Conservation (phyloP, 176 grass and related monocot genomes). For the Tuctoria greenei region DNA sequence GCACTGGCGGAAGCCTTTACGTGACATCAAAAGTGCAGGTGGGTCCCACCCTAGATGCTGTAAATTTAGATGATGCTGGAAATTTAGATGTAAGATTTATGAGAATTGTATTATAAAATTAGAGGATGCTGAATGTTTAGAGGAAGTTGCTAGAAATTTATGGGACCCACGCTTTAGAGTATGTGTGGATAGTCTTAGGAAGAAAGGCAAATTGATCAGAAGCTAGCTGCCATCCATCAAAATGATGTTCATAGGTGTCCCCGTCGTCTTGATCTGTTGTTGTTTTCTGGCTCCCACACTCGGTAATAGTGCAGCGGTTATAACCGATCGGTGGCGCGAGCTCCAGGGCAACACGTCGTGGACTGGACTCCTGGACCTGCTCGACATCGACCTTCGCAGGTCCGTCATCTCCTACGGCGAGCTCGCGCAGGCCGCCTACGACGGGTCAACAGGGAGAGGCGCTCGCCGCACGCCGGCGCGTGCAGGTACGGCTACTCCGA, state of each 20-base stretch:
- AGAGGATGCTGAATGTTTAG: too few relatives aligned
- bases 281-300: neutral
- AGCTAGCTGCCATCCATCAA: too few relatives aligned
- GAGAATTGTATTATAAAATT: too few relatives aligned
- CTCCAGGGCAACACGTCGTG: conserved; percentile 49
- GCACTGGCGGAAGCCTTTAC: too few relatives aligned
- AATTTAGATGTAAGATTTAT: too few relatives aligned
- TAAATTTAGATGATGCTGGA: too few relatives aligned
- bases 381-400: conserved; percentile 52
- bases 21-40: too few relatives aligned
- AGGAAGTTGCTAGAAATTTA: too few relatives aligned
- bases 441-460: conserved; percentile 45
- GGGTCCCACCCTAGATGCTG: too few relatives aligned
- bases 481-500: conserved; percentile 8
- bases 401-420: conserved; percentile 57
- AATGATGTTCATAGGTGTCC: neutral
- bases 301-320: neutral
- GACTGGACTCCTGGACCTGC: conserved; percentile 52
- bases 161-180: too few relatives aligned
- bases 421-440: conserved; percentile 47
- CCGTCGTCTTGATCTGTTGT: neutral
- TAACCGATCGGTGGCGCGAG: conserved; percentile 47
- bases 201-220: too few relatives aligned
- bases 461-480: conserved; percentile 46
- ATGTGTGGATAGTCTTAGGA: too few relatives aligned